These are phyloP conservation scores for Verticillium klebahnii DNA, from an alignment of 2,329 filamentous ascomycete genomes.

Conservation along the genomic window DNA sequence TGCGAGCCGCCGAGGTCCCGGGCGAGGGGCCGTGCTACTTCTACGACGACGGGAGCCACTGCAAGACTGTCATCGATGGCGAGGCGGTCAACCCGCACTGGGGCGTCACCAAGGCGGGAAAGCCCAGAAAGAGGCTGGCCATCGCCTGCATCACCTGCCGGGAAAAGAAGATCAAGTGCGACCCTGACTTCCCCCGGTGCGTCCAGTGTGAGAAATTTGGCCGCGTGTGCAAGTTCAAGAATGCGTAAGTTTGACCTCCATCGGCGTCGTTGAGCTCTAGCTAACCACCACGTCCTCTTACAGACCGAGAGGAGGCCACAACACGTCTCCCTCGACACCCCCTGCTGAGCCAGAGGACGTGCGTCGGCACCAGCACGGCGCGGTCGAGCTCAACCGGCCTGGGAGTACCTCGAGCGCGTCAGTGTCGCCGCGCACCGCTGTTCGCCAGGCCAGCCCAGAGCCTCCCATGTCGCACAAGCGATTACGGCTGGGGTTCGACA, in stretches of 20 bases:
- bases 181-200: conserved; percentile 82
- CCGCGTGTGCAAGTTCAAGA: conserved; percentile 77
- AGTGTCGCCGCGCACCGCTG: conserved; percentile 40
- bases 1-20: conserved; percentile 61
- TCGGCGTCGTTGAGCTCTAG: background rate
- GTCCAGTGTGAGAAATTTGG: conserved; percentile 92
- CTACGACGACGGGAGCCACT: conserved; percentile 80
- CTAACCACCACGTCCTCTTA: conserved; percentile 12
- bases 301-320: conserved; percentile 55
- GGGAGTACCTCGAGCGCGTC: conserved; percentile 42
- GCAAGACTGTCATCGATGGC: conserved; percentile 79
- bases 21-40: conserved; percentile 81
- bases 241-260: conserved; percentile 60
- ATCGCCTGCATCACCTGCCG: conserved; percentile 91
- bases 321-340: conserved; percentile 49
- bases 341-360: conserved; percentile 44
- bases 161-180: conserved; percentile 97
- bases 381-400: conserved; percentile 31
- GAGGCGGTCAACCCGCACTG: conserved; percentile 85
- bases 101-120: conserved; percentile 92
- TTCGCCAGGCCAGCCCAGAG: conserved; percentile 24
- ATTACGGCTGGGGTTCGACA: conserved; percentile 41
- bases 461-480: conserved; percentile 39
- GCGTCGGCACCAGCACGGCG: conserved; percentile 17
- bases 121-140: conserved; percentile 83